Percentiles rank a stretch among this genome's conserved stretches.
phyloP scores from a whole-genome alignment of 441 rosid species.

The Melastoma candidum region DNA sequence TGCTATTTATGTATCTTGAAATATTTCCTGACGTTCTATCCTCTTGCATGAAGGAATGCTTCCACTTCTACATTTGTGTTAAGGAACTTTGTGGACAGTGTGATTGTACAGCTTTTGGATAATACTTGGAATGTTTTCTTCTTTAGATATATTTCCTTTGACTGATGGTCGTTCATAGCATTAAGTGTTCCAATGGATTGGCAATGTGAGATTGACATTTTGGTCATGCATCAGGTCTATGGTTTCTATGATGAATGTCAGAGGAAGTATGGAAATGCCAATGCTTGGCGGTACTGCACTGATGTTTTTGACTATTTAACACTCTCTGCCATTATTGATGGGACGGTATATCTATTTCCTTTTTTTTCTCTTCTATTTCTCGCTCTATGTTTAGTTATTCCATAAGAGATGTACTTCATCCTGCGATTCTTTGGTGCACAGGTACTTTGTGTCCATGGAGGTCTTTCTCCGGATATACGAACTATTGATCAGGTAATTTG shows the following conservation, averaged over 20 bases:
- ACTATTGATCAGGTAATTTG: conserved; percentile 85
- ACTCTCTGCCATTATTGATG: conserved; percentile 98
- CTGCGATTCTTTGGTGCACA: conserved; percentile 17
- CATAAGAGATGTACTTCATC: not conserved
- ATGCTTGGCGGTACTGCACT: conserved; percentile 99
- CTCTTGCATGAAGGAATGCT: too few relatives aligned
- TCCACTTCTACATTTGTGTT: too few relatives aligned
- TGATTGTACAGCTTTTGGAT: too few relatives aligned
- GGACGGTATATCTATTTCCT: conserved; percentile 52
- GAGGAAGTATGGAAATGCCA: conserved; percentile 98
- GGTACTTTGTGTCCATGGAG: conserved; percentile 99
- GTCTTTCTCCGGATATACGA: conserved; percentile 96
- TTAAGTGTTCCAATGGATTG: not conserved
- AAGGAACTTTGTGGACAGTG: too few relatives aligned
- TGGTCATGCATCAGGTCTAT: conserved; percentile 47
- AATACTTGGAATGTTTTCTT: too few relatives aligned
- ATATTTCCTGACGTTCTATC: too few relatives aligned
- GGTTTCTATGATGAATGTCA: conserved; percentile 99
- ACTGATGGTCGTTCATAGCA: not conserved
- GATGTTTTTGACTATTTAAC: conserved; percentile 98
- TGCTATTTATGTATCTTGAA: too few relatives aligned
- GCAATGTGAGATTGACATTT: not conserved
- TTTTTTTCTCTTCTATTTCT: not conserved
- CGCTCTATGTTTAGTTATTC: not conserved
- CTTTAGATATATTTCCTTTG: too few relatives aligned